Evolutionary conservation across 2,329 filamentous ascomycete species (phyloP).

Genomic region (Teratosphaeria epicoccoides): DNA sequence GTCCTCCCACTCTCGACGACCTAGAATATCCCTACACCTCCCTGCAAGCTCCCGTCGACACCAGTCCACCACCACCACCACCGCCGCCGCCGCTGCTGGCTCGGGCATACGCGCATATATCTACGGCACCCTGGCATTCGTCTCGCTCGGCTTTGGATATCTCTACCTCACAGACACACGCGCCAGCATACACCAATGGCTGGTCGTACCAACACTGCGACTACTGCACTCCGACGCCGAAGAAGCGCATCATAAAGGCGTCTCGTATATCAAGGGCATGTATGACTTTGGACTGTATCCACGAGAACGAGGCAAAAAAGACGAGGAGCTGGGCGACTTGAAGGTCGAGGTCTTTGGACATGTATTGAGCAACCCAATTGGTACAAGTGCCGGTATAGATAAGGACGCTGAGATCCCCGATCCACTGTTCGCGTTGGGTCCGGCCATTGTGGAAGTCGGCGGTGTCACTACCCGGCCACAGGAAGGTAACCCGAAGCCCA

Average conservation of each 20-base stretch:
- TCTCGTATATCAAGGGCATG: slow-evolving; percentile 57
- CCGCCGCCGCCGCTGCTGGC: not conserved
- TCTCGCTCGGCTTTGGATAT: slow-evolving; percentile 38
- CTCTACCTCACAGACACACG: slow-evolving; percentile 45
- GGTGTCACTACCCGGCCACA: slow-evolving; percentile 83
- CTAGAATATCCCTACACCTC: not conserved
- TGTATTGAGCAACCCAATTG: slow-evolving; percentile 72
- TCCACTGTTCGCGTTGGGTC: slow-evolving; percentile 71
- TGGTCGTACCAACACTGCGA: slow-evolving; percentile 52
- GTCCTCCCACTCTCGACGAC: not conserved
- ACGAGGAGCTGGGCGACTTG: slow-evolving; percentile 41
- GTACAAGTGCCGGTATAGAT: slow-evolving; percentile 89
- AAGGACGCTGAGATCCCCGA: slow-evolving; percentile 87
- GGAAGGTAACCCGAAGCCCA: slow-evolving; percentile 72
- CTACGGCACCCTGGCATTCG: slow-evolving; percentile 19
- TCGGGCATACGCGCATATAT: slow-evolving; percentile 1
- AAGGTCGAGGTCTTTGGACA: slow-evolving; percentile 64
- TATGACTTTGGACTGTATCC: slow-evolving; percentile 68
- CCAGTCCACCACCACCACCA: not conserved
- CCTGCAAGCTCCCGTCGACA: not conserved
- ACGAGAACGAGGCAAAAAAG: slow-evolving; percentile 61
- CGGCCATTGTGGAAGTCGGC: slow-evolving; percentile 82
- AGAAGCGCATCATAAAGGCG: slow-evolving; percentile 79
- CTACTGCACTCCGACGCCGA: slow-evolving; percentile 65
- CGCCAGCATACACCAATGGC: slow-evolving; percentile 42